These are phyloP conservation scores for Fusarium tuaranense DNA, from an alignment of 2,329 filamentous ascomycete species.

Conservation along the genomic window DNA sequence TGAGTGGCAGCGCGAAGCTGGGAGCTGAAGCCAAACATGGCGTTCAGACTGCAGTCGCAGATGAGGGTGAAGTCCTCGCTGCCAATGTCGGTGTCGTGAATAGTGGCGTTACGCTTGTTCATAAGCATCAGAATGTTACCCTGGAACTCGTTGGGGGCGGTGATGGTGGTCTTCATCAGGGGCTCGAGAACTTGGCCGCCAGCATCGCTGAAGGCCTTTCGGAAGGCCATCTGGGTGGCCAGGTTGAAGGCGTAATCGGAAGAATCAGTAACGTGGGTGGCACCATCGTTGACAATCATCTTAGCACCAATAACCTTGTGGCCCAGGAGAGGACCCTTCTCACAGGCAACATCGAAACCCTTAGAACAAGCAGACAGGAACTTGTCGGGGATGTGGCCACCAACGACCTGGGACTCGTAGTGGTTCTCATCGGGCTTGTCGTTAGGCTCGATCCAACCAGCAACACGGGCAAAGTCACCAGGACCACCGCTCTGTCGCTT, in stretches of 20 bases:
- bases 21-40: slow-evolving; percentile 97
- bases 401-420: slow-evolving; percentile 89
- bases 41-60: slow-evolving; percentile 92
- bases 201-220: slow-evolving; percentile 87
- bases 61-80: slow-evolving; percentile 93
- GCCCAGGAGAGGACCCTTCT: slow-evolving; percentile 90
- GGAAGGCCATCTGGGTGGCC: slow-evolving; percentile 96
- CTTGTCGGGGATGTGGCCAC: slow-evolving; percentile 94
- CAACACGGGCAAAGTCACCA: slow-evolving; percentile 93
- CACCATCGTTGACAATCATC: slow-evolving; percentile 96
- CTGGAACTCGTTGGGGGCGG: slow-evolving; percentile 96
- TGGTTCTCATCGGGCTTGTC: slow-evolving; percentile 78
- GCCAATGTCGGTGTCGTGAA: slow-evolving; percentile 95
- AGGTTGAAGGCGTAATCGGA: slow-evolving; percentile 96
- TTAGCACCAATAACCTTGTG: slow-evolving; percentile 90
- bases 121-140: slow-evolving; percentile 93
- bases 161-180: slow-evolving; percentile 98
- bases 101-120: slow-evolving; percentile 96
- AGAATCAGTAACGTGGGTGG: slow-evolving; percentile 97
- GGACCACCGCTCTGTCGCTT: slow-evolving; percentile 97
- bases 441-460: slow-evolving; percentile 91
- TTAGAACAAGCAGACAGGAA: slow-evolving; percentile 95
- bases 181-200: slow-evolving; percentile 91
- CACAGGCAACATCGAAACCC: slow-evolving; percentile 86
- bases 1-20: slow-evolving; percentile 94